A percentile compares a stretch with the other conserved stretches of the same genome.
Evolutionary conservation across 148 eudicot genomes (phyloP).

Genomic region (Rhododendron ferrugineum): DNA sequence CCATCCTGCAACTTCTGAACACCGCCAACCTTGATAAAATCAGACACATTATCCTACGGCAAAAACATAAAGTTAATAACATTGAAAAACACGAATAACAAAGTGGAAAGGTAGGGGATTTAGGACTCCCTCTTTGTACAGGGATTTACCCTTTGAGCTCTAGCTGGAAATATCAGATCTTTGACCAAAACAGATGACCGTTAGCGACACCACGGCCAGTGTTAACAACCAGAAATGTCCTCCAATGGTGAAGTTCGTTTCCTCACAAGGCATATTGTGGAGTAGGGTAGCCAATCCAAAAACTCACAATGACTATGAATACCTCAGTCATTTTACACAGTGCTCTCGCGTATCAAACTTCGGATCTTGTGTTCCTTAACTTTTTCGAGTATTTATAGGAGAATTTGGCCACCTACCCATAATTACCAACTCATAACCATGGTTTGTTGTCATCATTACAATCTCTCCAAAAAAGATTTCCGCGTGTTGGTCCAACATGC

Average conservation of each 20-base stretch:
- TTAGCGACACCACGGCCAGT: background rate
- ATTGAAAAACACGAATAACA: background rate
- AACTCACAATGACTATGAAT: background rate
- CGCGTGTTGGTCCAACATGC: background rate
- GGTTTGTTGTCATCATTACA: background rate
- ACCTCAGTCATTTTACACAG: background rate
- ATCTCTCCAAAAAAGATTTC: background rate
- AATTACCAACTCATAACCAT: background rate
- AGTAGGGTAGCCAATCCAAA: background rate
- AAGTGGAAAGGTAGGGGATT: background rate
- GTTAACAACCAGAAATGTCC: background rate
- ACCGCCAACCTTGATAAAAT: slow-evolving; percentile 76
- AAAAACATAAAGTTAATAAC: background rate
- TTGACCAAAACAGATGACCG: background rate
- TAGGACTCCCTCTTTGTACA: background rate
- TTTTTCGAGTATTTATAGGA: background rate
- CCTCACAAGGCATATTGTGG: background rate
- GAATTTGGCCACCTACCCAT: background rate
- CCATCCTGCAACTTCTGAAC: slow-evolving; percentile 86
- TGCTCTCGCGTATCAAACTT: background rate
- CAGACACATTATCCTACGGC: slow-evolving; percentile 76
- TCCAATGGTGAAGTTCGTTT: background rate
- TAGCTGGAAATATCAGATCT: background rate
- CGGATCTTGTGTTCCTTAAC: background rate
- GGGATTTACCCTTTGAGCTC: background rate